Evolutionary conservation across 1,284 basidiomycete genomes (phyloP), one percentile per base, ranked within the genome.

Genomic region (Coniferiporia weirii): DNA sequence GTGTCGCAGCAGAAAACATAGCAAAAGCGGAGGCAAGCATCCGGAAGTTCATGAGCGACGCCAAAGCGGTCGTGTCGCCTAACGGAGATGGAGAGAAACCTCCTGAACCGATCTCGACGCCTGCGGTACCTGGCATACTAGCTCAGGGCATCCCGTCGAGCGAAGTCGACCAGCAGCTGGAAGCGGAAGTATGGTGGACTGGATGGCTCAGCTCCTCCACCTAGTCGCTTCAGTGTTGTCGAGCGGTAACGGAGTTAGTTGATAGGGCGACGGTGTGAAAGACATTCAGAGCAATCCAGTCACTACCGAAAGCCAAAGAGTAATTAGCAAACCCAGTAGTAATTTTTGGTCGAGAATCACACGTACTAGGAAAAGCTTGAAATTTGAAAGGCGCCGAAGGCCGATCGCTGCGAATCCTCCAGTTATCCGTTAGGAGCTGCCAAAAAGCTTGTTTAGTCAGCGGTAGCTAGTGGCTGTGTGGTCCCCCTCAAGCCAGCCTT

Each of bases 281-380:
- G 59, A 93, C 89, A 70, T 91, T 93, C 64, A 93, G 83, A 4
- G 88, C 88, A 66, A 93, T 92, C 91, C 91, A 93, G 72, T 93
- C 91, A 68, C 89, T 92, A 66, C 34, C 54, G 65, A 62, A 57
- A 34, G 47, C 56, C 46, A 19, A 54, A 50, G 57, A 52, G 65
- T 71, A 52, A 74, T 56, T 54, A 47, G 17, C 61, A 54, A 57
- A 27, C 27, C 27, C 56, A 54, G 13, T n/a, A 7, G 44, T 34
- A 34, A 27, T 27, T 27, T 27, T 2, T 27, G 27, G 5, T 5
- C 27, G 27, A 27, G 27, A 27, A 27, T 5, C 56, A 10, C 48
- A 53, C 89, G 69, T 66, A 92, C 89, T 93, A 93, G 77, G 80
- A 93, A 93, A 65, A 93, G 73, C 73, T 93, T 93, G 72, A 93